Conservation (phyloP, 2,329 filamentous ascomycete species). For the Exophiala lecanii-corni region DNA sequence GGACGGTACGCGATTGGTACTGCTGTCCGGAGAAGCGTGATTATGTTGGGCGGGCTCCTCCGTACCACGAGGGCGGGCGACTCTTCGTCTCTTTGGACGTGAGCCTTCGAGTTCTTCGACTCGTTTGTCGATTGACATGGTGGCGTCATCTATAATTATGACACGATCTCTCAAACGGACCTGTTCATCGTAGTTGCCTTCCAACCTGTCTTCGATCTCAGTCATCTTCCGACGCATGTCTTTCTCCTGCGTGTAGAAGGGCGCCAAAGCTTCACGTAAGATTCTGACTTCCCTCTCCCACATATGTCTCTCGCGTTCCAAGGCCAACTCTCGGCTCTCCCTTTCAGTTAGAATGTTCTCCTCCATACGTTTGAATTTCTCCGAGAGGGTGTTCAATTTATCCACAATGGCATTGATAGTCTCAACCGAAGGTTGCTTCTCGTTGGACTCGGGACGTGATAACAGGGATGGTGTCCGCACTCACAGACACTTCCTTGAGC, state of each 20-base stretch:
- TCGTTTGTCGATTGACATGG: slow-evolving; percentile 20
- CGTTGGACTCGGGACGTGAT: slow-evolving; percentile 31
- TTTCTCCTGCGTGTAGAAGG: slow-evolving; percentile 29
- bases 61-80: slow-evolving; percentile 10
- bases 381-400: slow-evolving; percentile 20
- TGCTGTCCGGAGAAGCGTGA: slow-evolving; percentile 18
- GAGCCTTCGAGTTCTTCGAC: slow-evolving; percentile 26
- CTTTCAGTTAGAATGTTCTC: slow-evolving; percentile 27
- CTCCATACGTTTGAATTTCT: slow-evolving; percentile 28
- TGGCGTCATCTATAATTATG: slow-evolving; percentile 28
- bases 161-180: slow-evolving; percentile 28
- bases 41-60: slow-evolving; percentile 12
- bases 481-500: slow-evolving; percentile 41
- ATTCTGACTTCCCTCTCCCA: slow-evolving; percentile 29
- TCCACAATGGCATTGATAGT: slow-evolving; percentile 14
- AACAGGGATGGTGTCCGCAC: slow-evolving; percentile 46
- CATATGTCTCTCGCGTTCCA: slow-evolving; percentile 26
- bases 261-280: slow-evolving; percentile 29
- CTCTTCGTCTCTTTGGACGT: slow-evolving; percentile 19
- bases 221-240: slow-evolving; percentile 28
- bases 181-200: slow-evolving; percentile 28
- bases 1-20: slow-evolving; percentile 20
- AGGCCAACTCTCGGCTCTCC: slow-evolving; percentile 22
- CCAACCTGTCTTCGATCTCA: slow-evolving; percentile 29
- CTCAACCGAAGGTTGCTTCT: slow-evolving; percentile 8